Base-by-base conservation (phyloP, 257 asterid species). In the Penstemon eatonii region DNA sequence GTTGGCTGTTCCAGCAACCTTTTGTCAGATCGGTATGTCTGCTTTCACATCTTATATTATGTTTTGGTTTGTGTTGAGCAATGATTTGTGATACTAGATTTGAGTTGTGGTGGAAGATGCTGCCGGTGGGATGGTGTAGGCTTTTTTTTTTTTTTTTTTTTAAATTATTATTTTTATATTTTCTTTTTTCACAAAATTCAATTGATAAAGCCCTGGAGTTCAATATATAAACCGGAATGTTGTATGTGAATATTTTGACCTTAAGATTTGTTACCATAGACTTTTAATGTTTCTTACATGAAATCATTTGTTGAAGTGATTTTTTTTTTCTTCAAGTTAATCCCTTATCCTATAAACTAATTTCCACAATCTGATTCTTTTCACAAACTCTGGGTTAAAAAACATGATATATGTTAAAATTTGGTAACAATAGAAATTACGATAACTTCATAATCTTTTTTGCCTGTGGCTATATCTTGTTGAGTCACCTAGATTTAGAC, bases 1-100 rank as follows among this genome's bases (percentile, higher is more conserved):
- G 96, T 69, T 93, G 99, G 99, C 44, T 93, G 45, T 79, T 93
- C 81, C 99, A 90, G 80, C 97, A 87, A 76, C 97, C 99, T 45
- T 85, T 81, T 74, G 56, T 93, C 78, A 81, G 96, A 90, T 79
- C 97, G 85, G 99, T 93, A 88, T 75, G 90, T 52, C 74, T 71
- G 42, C 81, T 71, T 44, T 64, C 25, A 7, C 67, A 56, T 63
- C 12, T 46, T 46, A 46, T 68, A 33, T 68, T 43, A 4, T 45
- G 15, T 51, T 53, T 38, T 57, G 13, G 33, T 25, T 25, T 25
- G 33, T 25, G 33, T 25, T 57, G 53, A 56, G 56, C 56, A 45
- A 39, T 63, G 63, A 7, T 15, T 54, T 56, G 49, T 56, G 59
- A 41, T 4, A 44, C 70, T 44, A 40, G 50, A 25, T 49, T 62